Conservation (phyloP, 2,329 filamentous ascomycete species). For the Dactylonectria estremocensis region DNA sequence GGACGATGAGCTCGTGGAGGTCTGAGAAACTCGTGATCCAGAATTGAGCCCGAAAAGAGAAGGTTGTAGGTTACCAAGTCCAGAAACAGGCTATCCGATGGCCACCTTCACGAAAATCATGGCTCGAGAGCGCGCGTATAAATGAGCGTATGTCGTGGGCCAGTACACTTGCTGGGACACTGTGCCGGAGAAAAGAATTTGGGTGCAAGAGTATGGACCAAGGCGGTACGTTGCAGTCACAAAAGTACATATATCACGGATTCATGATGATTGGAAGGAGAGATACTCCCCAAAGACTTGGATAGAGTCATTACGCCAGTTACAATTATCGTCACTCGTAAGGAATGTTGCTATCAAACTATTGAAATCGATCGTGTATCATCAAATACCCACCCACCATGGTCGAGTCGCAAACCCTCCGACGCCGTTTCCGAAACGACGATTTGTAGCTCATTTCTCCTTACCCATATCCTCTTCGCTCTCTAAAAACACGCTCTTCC, state of each 20-base stretch:
- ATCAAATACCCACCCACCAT: constrained; percentile 19
- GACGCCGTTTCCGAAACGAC: constrained; percentile 39
- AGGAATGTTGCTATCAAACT: constrained; percentile 8
- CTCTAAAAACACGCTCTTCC: constrained; percentile 61
- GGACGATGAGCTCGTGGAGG: constrained; percentile 69
- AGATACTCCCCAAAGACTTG: constrained; percentile 1
- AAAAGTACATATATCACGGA: constrained; percentile 23
- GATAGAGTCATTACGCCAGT: constrained; percentile 25
- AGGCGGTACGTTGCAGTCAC: background rate
- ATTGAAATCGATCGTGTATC: constrained; percentile 11
- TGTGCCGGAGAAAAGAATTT: background rate
- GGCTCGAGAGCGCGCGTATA: background rate
- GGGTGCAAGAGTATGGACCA: background rate
- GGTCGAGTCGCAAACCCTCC: constrained; percentile 20
- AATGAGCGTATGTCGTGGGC: background rate
- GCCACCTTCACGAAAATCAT: background rate
- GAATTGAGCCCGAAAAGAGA: background rate
- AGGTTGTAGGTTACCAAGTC: background rate
- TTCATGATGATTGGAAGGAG: constrained; percentile 3
- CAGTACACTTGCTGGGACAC: background rate
- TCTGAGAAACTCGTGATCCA: constrained; percentile 53
- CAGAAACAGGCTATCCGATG: background rate
- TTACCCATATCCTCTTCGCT: constrained; percentile 58
- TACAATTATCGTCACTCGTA: constrained; percentile 15
- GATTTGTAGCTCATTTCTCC: constrained; percentile 27